Base-by-base conservation (phyloP, 164 flowering plant species). In the Kingdonia uniflora region DNA sequence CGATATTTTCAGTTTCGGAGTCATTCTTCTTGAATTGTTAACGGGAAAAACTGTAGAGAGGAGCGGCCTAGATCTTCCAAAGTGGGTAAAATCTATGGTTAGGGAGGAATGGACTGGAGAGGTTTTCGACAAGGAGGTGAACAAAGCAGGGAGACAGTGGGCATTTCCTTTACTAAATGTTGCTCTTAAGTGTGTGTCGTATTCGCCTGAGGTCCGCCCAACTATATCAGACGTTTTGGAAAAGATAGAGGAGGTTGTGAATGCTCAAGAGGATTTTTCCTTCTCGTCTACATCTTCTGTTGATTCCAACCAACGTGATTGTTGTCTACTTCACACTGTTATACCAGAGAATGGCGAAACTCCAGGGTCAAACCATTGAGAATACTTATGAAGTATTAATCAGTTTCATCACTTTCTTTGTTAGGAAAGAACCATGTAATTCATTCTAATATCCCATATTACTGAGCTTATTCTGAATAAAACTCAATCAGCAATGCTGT, bases 71-170 rank as follows among this genome's bases (percentile, higher is more conserved):
- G 76, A 79, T 65, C 78, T 82, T 49, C 74, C 77, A 1, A 79
- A 71, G 50, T 82, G 88, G 88, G 88, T 79, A 5, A 72, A 55
- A 42, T 54, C 84, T 55, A 76, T 69, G 69, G 80, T 82, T 40
- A 74, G 79, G 54, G 89, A 80, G 59, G 89, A 82, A 61, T 80
- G 89, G 85, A 82, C 85, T 0, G 83, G 80, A 14, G 85, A 82
- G 41, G 89, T 82, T 0, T 80, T 82, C 39, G 89, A 80, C 66
- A 80, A 64, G 59, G 82, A 75, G 49, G 69, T 78, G n/a, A 50
- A 42, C 26, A 58, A 50, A 22, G 48, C 47, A 12, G 82, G 65
- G 14, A 67, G 44, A 42, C 65, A 71, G 5, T 69, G 74, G 71
- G 80, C 79, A 22, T 71, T 82, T 42, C 74, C 82, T 3, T 25